Base-by-base conservation (phyloP, 805 yeast species). In the Yarrowia porcina region DNA sequence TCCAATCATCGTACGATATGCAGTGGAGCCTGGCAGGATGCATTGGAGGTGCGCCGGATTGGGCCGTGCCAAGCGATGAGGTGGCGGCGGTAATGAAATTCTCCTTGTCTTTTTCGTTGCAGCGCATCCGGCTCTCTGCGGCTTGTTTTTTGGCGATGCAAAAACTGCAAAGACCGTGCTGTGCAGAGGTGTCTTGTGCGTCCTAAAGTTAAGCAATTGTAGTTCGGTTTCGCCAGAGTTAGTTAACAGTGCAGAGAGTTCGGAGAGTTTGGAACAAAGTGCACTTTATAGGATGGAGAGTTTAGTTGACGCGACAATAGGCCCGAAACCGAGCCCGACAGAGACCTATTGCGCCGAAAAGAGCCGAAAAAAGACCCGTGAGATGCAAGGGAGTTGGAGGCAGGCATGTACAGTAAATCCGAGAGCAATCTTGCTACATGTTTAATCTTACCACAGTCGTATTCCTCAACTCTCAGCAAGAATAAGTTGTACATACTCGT, bases 201-300 rank as follows among this genome's bases (percentile, higher is more conserved):
- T 12, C 12, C 36, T 20, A n/a, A 45, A 10, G 52, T 45, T 45
- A 3, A 45, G 28, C 52, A 45, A 30, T 15, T 4, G 5, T 30
- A 13, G 52, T 30, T 30, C 36, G 13, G 25, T 45, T 45, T 12
- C 7, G 23, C 35, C 23, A 2, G 9, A 28, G 50, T 23, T 45
- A 30, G 36, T 30, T 45, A 30, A 30, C 10, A 13, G 3, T 45
- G 52, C 52, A 18, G 52, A 45, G 27, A 45, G 52, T 45, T 45
- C 52, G 13, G 52, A 45, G 27, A 45, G 52, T 45, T 45, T 20
- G 36, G 52, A 30, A 45, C 52, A 45, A 30, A 45, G 52, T 30
- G 36, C 27, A 30, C 52, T 30, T 3, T 45, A 45, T 12, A 9
- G 15, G 12, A 18, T 25, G 7, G 21, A 12, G 35, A 36, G 41